phyloP scores from a whole-genome alignment of 1,139 yeast genomes.

The Candida buenavistaensis region DNA sequence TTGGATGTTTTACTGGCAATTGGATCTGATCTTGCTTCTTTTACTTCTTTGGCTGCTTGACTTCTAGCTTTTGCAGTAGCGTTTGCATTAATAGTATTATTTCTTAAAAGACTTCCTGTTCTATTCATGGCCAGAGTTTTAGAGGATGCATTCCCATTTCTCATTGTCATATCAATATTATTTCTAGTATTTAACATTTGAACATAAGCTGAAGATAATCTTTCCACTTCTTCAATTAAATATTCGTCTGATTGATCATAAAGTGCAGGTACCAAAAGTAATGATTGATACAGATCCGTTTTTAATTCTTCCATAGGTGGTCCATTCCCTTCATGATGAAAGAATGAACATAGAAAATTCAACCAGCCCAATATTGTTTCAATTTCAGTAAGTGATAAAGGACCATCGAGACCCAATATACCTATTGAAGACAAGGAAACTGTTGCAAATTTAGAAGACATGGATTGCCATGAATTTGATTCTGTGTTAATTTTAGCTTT shows the following conservation, averaged over 20 bases:
- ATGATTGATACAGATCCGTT: slow-evolving; percentile 62
- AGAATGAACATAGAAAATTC: slow-evolving; percentile 66
- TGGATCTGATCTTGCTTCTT: slow-evolving; percentile 55
- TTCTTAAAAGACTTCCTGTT: slow-evolving; percentile 60
- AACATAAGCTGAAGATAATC: slow-evolving; percentile 53
- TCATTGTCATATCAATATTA: slow-evolving; percentile 24
- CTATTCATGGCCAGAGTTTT: slow-evolving; percentile 6
- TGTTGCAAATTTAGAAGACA: slow-evolving; percentile 51
- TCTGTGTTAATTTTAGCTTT: slow-evolving; percentile 36
- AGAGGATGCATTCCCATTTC: not conserved
- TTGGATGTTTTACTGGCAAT: slow-evolving; percentile 56
- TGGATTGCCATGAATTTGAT: slow-evolving; percentile 45
- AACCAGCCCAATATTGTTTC: slow-evolving; percentile 77
- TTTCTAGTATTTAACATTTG: slow-evolving; percentile 48
- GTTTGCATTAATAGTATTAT: slow-evolving; percentile 70
- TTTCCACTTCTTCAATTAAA: slow-evolving; percentile 59
- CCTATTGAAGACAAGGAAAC: slow-evolving; percentile 41
- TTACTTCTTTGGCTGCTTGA: slow-evolving; percentile 50
- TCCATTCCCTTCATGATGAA: slow-evolving; percentile 82
- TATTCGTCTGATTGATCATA: slow-evolving; percentile 57
- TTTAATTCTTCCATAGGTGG: slow-evolving; percentile 69
- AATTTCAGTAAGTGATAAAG: slow-evolving; percentile 59
- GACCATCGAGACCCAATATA: slow-evolving; percentile 36
- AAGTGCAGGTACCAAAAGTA: slow-evolving; percentile 64
- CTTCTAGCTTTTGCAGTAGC: slow-evolving; percentile 65